Evolutionary conservation across 148 eudicot species (phyloP).

Genomic region (Rhododendron griersonianum): DNA sequence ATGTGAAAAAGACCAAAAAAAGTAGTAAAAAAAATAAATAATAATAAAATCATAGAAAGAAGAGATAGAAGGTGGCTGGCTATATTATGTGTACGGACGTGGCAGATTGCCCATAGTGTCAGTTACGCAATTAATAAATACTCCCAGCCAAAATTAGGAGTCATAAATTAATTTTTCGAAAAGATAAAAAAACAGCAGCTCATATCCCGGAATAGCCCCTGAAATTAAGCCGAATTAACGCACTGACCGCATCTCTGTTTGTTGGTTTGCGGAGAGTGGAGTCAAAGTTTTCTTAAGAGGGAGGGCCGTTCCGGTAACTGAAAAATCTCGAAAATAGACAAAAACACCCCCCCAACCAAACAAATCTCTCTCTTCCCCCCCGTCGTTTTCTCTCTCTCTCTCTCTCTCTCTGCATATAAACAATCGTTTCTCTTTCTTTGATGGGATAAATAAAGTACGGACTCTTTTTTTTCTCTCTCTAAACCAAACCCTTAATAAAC

Average conservation of each 20-base stretch:
- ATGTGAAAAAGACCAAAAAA: not conserved
- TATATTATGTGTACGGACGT: not conserved
- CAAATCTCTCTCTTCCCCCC: not conserved
- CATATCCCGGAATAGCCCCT: conserved; percentile 23
- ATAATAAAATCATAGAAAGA: not conserved
- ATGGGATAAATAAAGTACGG: not conserved
- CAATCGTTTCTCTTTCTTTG: too few relatives aligned
- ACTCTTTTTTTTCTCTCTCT: conserved; percentile 11
- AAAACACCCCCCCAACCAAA: not conserved
- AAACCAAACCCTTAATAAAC: conserved; percentile 33
- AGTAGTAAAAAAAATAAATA: not conserved
- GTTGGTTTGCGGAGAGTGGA: not conserved
- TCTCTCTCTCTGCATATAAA: not conserved
- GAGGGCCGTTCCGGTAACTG: conserved; percentile 7
- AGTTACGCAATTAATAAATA: not conserved
- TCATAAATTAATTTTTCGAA: not conserved
- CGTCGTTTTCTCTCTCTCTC: not conserved
- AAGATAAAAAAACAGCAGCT: not conserved
- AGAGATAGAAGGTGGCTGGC: not conserved
- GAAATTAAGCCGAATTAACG: conserved; percentile 8
- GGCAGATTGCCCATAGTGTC: not conserved
- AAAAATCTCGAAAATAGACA: conserved; percentile 3
- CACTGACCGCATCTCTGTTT: conserved; percentile 9
- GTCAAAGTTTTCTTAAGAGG: not conserved
- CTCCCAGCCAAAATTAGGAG: not conserved